These are phyloP conservation scores for Geosmithia morbida DNA, from an alignment of 2,329 filamentous ascomycete species.

Conservation along the genomic window DNA sequence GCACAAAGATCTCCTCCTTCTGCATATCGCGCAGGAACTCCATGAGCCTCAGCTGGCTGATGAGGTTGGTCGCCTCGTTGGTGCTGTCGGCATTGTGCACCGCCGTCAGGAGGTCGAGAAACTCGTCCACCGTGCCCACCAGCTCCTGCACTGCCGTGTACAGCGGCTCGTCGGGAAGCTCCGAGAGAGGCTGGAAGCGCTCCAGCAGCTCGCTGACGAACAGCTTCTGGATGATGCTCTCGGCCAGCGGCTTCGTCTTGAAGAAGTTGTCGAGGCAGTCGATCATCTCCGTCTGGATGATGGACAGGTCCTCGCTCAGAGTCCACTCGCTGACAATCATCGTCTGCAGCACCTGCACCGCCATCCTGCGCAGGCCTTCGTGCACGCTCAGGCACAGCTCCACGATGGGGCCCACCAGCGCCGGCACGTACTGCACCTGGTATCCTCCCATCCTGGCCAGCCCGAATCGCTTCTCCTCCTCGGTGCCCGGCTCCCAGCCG, in stretches of 20 bases:
- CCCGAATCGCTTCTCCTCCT: slow-evolving; percentile 66
- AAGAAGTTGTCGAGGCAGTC: slow-evolving; percentile 84
- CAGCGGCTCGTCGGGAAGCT: slow-evolving; percentile 55
- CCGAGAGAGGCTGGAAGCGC: slow-evolving; percentile 59
- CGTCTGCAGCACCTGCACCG: slow-evolving; percentile 84
- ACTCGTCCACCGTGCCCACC: slow-evolving; percentile 74
- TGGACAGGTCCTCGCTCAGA: slow-evolving; percentile 76
- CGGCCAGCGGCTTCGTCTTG: slow-evolving; percentile 75
- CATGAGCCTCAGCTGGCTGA: slow-evolving; percentile 84
- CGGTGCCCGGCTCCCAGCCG: slow-evolving; percentile 79
- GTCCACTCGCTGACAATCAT: slow-evolving; percentile 99
- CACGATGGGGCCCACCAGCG: slow-evolving; percentile 79
- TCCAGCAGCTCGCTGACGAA: slow-evolving; percentile 78
- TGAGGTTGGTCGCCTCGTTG: slow-evolving; percentile 67
- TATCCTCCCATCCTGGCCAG: slow-evolving; percentile 84
- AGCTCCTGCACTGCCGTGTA: slow-evolving; percentile 65
- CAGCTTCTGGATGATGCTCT: slow-evolving; percentile 81
- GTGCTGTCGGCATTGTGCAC: slow-evolving; percentile 65
- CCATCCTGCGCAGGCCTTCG: slow-evolving; percentile 75
- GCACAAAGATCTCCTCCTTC: slow-evolving; percentile 91
- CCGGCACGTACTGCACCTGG: slow-evolving; percentile 94
- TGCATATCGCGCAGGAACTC: slow-evolving; percentile 94
- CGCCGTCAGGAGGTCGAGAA: slow-evolving; percentile 79
- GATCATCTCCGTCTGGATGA: slow-evolving; percentile 93
- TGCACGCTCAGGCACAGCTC: slow-evolving; percentile 93